Conservation (phyloP, 108 stramenopile species). For the Tribonema minus region DNA sequence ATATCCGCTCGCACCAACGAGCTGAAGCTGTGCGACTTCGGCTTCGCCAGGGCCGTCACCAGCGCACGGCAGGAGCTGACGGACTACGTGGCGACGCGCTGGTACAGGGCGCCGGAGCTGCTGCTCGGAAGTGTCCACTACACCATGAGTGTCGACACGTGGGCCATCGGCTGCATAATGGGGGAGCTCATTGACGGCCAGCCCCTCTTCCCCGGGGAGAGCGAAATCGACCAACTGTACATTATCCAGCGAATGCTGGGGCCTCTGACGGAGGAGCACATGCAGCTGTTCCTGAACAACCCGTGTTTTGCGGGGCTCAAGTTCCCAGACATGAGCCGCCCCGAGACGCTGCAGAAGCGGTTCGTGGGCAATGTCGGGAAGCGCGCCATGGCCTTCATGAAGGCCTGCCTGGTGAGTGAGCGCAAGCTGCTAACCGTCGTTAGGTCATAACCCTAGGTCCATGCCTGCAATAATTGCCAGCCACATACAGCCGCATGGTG, state of each 20-base stretch:
- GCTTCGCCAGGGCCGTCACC: constrained; percentile 55
- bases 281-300: constrained; percentile 60
- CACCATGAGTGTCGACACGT: constrained; percentile 57
- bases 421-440: no score
- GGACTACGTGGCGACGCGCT: constrained; percentile 68
- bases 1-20: constrained; percentile 44
- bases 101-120: constrained; percentile 72
- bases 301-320: constrained; percentile 62
- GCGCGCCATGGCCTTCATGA: constrained; percentile 55
- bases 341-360: constrained; percentile 64
- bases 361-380: constrained; percentile 59
- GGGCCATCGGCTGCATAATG: constrained; percentile 72
- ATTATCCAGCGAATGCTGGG: constrained; percentile 61
- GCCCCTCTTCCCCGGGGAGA: constrained; percentile 66
- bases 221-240: constrained; percentile 69
- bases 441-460: no score
- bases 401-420: constrained; percentile 49
- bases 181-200: constrained; percentile 67
- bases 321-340: constrained; percentile 61
- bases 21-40: constrained; percentile 71
- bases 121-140: constrained; percentile 60
- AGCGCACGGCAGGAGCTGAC: constrained; percentile 50
- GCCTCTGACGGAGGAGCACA: constrained; percentile 54
- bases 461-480: no score
- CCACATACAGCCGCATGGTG: no score